Conservation (phyloP, 176 grass and related monocot genomes). For the Alopecurus myosuroides region DNA sequence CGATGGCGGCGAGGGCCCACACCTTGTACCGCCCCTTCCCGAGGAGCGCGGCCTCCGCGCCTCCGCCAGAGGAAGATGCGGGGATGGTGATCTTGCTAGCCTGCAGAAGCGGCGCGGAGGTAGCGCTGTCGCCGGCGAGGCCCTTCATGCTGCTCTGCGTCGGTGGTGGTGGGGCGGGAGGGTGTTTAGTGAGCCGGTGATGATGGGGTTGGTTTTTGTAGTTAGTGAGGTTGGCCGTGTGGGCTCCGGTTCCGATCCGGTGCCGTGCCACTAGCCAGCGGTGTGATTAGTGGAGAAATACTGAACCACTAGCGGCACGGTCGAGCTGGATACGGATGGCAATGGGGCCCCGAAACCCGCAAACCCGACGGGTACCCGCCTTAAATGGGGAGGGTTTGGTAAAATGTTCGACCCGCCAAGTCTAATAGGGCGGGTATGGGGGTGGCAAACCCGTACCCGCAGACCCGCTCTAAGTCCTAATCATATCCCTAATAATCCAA, state of each 20-base stretch:
- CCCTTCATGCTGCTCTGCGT: conserved; percentile 43
- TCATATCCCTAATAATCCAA: too few relatives aligned
- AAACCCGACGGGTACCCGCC: too few relatives aligned
- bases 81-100: conserved; percentile 34
- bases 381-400: too few relatives aligned
- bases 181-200: not conserved
- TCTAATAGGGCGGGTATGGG: too few relatives aligned
- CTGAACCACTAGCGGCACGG: not conserved
- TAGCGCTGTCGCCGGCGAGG: conserved; percentile 15
- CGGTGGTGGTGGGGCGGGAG: not conserved
- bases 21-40: conserved; percentile 82
- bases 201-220: conserved; percentile 25
- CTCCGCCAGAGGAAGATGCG: not conserved
- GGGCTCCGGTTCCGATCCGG: conserved; percentile 9
- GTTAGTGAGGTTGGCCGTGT: conserved; percentile 38
- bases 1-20: conserved; percentile 83
- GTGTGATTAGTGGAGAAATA: not conserved
- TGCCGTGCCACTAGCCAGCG: not conserved
- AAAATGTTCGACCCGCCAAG: too few relatives aligned
- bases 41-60: conserved; percentile 22
- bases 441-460: too few relatives aligned
- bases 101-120: not conserved
- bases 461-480: too few relatives aligned
- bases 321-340: too few relatives aligned
- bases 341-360: too few relatives aligned